Conservation (phyloP, 2,329 filamentous ascomycete genomes). For the Hawksworthiomyces lignivorus region DNA sequence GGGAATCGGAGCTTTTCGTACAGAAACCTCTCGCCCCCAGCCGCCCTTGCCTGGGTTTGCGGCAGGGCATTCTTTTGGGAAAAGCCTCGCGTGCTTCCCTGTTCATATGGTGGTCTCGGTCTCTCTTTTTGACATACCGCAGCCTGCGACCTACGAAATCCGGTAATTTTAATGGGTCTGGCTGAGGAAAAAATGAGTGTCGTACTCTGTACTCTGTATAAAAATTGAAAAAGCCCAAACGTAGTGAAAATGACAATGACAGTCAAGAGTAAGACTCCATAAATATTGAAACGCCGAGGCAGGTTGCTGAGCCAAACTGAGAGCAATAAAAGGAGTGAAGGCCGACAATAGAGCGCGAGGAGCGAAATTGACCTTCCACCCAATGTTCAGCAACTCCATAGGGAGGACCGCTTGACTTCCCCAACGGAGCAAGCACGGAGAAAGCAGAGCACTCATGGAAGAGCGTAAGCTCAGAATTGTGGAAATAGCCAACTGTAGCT, state of each 20-base stretch:
- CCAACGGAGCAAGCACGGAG: background rate
- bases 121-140: no score
- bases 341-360: constrained; percentile 2
- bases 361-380: no score
- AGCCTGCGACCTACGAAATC: no score
- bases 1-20: background rate
- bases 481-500: no score
- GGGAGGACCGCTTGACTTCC: no score
- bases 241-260: background rate
- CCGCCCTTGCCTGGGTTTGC: no score
- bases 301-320: background rate
- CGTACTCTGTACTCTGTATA: no score
- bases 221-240: background rate
- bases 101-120: background rate
- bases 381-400: no score
- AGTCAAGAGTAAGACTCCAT: background rate
- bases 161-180: no score
- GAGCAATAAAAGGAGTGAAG: background rate
- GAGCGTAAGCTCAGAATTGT: no score
- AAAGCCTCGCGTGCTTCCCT: constrained; percentile 5
- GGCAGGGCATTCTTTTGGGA: constrained; percentile 8
- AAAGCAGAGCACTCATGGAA: background rate
- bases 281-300: constrained; percentile 5
- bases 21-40: no score
- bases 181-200: no score